phyloP scores from a whole-genome alignment of 2,329 filamentous ascomycete species.

The Fusarium keratoplasticum region DNA sequence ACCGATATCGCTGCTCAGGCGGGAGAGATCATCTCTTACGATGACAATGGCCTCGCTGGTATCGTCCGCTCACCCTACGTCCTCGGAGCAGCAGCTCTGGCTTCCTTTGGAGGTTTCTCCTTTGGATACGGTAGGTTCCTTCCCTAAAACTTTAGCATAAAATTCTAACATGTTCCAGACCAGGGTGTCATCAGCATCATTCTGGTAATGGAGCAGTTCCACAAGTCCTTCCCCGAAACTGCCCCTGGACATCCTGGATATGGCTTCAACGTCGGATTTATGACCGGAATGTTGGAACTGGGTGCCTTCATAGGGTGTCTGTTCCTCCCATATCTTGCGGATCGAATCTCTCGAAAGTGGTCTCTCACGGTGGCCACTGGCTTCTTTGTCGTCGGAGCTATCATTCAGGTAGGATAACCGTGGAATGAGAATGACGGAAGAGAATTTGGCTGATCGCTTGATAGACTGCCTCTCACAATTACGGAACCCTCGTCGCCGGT shows the following conservation, averaged over 20 bases:
- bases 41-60: conserved; percentile 50
- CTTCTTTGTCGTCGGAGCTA: conserved; percentile 45
- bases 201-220: conserved; percentile 58
- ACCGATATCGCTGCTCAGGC: background rate
- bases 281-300: conserved; percentile 57
- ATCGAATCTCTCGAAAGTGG: conserved; percentile 57
- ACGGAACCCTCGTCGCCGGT: background rate
- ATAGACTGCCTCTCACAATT: background rate
- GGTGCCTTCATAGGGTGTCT: conserved; percentile 53
- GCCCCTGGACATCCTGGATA: conserved; percentile 24
- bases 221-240: conserved; percentile 49
- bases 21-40: conserved; percentile 21
- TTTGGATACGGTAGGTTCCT: conserved; percentile 22
- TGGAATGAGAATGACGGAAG: background rate
- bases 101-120: conserved; percentile 47
- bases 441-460: background rate
- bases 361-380: conserved; percentile 52
- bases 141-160: background rate
- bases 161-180: conserved; percentile 35
- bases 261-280: conserved; percentile 47
- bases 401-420: background rate
- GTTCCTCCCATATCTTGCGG: conserved; percentile 52
- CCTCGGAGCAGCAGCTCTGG: conserved; percentile 56
- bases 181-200: conserved; percentile 55
- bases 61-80: conserved; percentile 53